Conservation (phyloP, 495 filamentous ascomycete genomes). For the Chlorociboria aeruginascens region DNA sequence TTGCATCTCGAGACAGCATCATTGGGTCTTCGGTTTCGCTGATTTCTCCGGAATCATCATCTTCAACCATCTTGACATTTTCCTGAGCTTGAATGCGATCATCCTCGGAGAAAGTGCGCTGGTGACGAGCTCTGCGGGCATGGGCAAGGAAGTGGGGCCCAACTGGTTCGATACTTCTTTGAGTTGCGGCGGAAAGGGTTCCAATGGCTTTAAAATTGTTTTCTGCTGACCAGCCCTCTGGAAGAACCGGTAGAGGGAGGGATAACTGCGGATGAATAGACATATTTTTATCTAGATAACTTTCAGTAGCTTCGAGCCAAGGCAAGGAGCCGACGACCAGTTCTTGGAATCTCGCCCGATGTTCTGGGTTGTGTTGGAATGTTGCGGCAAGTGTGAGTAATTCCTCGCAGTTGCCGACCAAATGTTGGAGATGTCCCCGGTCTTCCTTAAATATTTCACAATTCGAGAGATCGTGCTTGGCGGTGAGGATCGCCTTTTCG, state of each 20-base stretch:
- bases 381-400: too few species aligned
- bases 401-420: too few species aligned
- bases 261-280: conserved; percentile 23
- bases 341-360: too few species aligned
- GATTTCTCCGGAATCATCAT: conserved; percentile 79
- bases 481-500: too few species aligned
- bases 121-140: conserved; percentile 88
- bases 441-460: too few species aligned
- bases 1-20: conserved; percentile 84
- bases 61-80: conserved; percentile 89
- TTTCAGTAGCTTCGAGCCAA: background rate
- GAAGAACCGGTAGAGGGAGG: conserved; percentile 61
- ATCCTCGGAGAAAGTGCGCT: conserved; percentile 97
- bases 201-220: conserved; percentile 82
- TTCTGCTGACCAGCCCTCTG: conserved; percentile 73
- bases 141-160: conserved; percentile 97
- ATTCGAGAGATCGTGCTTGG: too few species aligned
- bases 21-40: conserved; percentile 85
- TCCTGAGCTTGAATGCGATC: conserved; percentile 92
- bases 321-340: too few species aligned
- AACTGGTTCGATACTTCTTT: conserved; percentile 85
- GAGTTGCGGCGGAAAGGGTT: conserved; percentile 52
- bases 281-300: conserved; percentile 22
- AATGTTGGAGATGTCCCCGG: too few species aligned
- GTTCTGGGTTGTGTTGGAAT: too few species aligned